Conservation (phyloP, 352 stramenopile species). For the Phytophthora europaea region DNA sequence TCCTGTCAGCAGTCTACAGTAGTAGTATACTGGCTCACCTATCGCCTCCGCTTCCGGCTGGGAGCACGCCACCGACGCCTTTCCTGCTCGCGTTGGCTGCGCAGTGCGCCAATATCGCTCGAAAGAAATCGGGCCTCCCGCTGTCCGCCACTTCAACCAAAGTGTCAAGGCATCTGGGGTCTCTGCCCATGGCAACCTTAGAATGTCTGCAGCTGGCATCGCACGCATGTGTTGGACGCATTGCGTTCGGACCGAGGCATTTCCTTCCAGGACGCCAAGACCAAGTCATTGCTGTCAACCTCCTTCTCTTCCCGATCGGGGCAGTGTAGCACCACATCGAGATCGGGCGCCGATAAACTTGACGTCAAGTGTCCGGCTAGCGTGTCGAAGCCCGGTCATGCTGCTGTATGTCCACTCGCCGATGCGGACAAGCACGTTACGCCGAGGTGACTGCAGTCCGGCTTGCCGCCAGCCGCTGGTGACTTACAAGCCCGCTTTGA, state of each 20-base stretch:
- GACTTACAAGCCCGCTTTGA: background rate
- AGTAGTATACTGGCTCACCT: too few species aligned
- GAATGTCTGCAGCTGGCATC: slow-evolving; percentile 22
- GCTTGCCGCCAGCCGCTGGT: slow-evolving; percentile 13
- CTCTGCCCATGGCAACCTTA: slow-evolving; percentile 18
- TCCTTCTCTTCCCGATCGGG: slow-evolving; percentile 1
- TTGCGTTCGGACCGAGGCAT: background rate
- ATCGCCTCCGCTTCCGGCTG: slow-evolving; percentile 12
- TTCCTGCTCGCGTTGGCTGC: slow-evolving; percentile 9
- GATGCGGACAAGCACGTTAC: slow-evolving; percentile 17
- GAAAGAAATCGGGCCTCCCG: slow-evolving; percentile 31
- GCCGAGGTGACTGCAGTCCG: slow-evolving; percentile 25
- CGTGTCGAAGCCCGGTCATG: slow-evolving; percentile 5
- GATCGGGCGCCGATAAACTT: slow-evolving; percentile 21
- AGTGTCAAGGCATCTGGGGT: slow-evolving; percentile 22
- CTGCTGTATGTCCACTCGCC: slow-evolving; percentile 11
- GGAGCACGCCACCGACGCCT: slow-evolving; percentile 23
- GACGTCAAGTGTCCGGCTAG: slow-evolving; percentile 6
- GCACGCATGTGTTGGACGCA: slow-evolving; percentile 24
- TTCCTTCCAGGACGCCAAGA: background rate
- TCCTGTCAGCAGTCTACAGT: background rate
- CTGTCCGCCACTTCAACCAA: slow-evolving; percentile 18
- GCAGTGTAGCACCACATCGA: background rate
- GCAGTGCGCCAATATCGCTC: slow-evolving; percentile 28
- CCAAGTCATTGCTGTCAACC: background rate